Percentiles rank a stretch among this genome's conserved stretches.
Conservation (phyloP, 768 basidiomycete genomes). For the Boletus pseudopeckii region DNA sequence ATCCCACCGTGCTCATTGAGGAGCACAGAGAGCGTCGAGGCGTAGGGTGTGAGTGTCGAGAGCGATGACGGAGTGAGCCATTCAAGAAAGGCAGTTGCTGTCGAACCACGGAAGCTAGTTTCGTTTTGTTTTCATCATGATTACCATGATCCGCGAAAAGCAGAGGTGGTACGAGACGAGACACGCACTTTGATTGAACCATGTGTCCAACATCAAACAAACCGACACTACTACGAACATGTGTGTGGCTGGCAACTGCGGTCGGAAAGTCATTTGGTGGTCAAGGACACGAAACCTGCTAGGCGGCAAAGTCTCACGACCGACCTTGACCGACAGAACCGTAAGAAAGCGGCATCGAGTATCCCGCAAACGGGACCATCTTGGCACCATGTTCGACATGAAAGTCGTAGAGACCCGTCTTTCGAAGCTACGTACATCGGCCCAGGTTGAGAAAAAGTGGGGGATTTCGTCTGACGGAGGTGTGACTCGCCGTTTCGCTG, state of each 20-base stretch:
- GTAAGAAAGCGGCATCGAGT: constrained; percentile 89
- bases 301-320: constrained; percentile 16
- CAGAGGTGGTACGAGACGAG: not conserved
- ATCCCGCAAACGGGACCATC: constrained; percentile 97
- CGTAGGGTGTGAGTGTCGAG: constrained; percentile 58
- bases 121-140: not conserved
- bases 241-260: constrained; percentile 84
- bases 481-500: constrained; percentile 16
- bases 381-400: constrained; percentile 81
- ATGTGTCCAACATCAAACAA: constrained; percentile 99
- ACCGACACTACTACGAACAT: constrained; percentile 78
- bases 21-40: constrained; percentile 84
- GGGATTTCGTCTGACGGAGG: not conserved
- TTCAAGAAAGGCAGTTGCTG: constrained; percentile 78
- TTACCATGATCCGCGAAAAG: not conserved
- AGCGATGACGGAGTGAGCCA: constrained; percentile 88
- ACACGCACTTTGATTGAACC: constrained; percentile 81
- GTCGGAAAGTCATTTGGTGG: not conserved
- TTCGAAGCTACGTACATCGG: constrained; percentile 37
- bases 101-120: constrained; percentile 74
- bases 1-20: constrained; percentile 91
- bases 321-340: constrained; percentile 76
- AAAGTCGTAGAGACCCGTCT: constrained; percentile 85
- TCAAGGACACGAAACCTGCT: constrained; percentile 10
- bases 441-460: constrained; percentile 1